phyloP scores from a whole-genome alignment of 2,329 filamentous ascomycete genomes.

The Colletotrichum tofieldiae region DNA sequence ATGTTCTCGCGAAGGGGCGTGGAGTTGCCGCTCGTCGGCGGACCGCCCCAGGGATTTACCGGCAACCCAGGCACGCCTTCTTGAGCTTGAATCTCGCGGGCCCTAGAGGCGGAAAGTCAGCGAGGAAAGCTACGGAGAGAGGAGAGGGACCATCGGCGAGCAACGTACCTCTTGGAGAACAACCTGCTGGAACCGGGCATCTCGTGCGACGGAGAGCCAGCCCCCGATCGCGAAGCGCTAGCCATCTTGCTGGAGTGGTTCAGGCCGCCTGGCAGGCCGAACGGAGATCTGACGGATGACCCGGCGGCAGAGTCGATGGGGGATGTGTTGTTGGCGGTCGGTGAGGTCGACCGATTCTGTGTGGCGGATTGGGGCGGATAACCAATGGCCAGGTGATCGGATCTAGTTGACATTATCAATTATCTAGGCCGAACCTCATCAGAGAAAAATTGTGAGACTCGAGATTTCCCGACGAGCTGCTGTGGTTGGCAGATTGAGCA shows the following conservation, averaged over 20 bases:
- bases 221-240: constrained; percentile 80
- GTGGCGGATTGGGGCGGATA: constrained; percentile 80
- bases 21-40: constrained; percentile 95
- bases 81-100: constrained; percentile 96
- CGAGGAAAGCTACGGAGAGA: not conserved
- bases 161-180: constrained; percentile 90
- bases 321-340: constrained; percentile 84
- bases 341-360: constrained; percentile 83
- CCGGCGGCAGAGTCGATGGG: constrained; percentile 81
- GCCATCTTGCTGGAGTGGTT: constrained; percentile 73
- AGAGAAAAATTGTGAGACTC: constrained; percentile 44
- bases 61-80: constrained; percentile 83
- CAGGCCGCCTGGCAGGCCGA: constrained; percentile 77
- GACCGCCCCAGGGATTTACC: constrained; percentile 90
- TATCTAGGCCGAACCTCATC: constrained; percentile 72
- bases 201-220: constrained; percentile 97
- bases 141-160: constrained; percentile 33
- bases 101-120: constrained; percentile 67
- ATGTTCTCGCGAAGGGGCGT: constrained; percentile 98
- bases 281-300: constrained; percentile 78
- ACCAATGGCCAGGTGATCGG: constrained; percentile 89
- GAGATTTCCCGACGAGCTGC: constrained; percentile 26
- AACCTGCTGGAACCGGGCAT: constrained; percentile 80
- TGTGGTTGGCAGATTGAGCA: constrained; percentile 26
- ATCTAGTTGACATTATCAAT: constrained; percentile 96